Evolutionary conservation across 2,329 filamentous ascomycete genomes (phyloP), one percentile per base, ranked within the genome.

Genomic region (Aspergillus ochraceoroseus): DNA sequence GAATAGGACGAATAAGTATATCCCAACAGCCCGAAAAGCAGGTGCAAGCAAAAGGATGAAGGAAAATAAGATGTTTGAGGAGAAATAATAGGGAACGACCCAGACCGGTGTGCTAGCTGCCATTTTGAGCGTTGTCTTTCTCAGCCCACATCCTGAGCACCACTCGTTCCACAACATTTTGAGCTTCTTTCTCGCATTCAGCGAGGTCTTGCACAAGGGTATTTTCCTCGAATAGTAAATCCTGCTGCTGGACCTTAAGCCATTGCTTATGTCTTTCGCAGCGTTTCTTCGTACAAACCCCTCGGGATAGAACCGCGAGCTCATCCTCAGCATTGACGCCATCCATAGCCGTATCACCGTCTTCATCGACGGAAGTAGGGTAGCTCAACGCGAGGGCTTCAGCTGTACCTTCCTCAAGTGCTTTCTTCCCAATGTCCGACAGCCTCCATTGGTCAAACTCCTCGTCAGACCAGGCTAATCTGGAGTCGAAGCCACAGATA

Each of bases 191-290:
- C 46, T 69, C 65, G 43, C 62, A 66, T 41, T 56, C 62, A 18
- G 47, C 48, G 37, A 70, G 60, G 40, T 65, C 65, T 43, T 62
- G 54, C 36, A 59, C 51, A n/a, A 66, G 55, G 14, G 62, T 59
- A 25, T 60, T 58, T 46, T 68, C 59, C 34, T 71, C 68, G 35
- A 71, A 70, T 3, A 59, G 48, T 14, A 66, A 61, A 31, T 72
- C 69, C 25, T 70, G 63, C 47, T 70, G 66, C 43, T 70, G 66
- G 3, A 70, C 61, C 47, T 70, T 72, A 32, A 64, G 52, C 70
- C 70, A 72, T 38, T 68, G 66, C 38, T 67, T 67, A 44, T 73
- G 70, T 45, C 69, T 55, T 43, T 71, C 65, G 43, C 70, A 73
- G 3, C 68, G 61, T 43, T 71, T 72, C 54, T 69, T 70, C 15